phyloP scores from a whole-genome alignment of 805 yeast species.

The Dipodascopsis uninucleata region DNA sequence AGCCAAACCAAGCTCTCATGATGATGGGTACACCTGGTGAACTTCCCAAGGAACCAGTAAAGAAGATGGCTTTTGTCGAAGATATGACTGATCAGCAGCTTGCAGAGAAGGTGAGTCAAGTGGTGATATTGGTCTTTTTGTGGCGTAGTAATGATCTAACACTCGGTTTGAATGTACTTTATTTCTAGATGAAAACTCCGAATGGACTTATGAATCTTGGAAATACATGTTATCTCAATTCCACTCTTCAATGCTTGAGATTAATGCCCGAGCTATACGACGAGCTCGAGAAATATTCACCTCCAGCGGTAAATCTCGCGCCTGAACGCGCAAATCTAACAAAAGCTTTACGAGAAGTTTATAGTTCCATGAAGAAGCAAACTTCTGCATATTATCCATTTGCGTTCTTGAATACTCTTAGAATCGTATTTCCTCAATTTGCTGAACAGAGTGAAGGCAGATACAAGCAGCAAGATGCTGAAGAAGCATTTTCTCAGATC shows the following conservation, averaged over 20 bases:
- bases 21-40: conserved; percentile 88
- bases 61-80: conserved; percentile 59
- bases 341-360: conserved; percentile 34
- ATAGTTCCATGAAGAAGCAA: conserved; percentile 33
- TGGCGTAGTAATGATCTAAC: neutral
- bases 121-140: neutral
- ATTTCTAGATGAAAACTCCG: conserved; percentile 39
- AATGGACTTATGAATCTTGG: conserved; percentile 68
- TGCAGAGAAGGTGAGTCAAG: conserved; percentile 38
- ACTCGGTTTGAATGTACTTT: conserved; percentile 15
- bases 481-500: conserved; percentile 86
- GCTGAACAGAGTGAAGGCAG: conserved; percentile 69
- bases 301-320: neutral
- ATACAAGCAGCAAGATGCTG: conserved; percentile 96
- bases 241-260: conserved; percentile 58
- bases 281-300: conserved; percentile 37
- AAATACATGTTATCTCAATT: conserved; percentile 73
- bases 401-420: conserved; percentile 50
- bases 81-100: conserved; percentile 53
- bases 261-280: conserved; percentile 48
- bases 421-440: conserved; percentile 80
- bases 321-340: conserved; percentile 34
- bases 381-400: conserved; percentile 60
- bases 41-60: conserved; percentile 49
- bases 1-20: conserved; percentile 69